Evolutionary conservation across 768 basidiomycete genomes (phyloP).

Genomic region (Boletus eberwhitei): DNA sequence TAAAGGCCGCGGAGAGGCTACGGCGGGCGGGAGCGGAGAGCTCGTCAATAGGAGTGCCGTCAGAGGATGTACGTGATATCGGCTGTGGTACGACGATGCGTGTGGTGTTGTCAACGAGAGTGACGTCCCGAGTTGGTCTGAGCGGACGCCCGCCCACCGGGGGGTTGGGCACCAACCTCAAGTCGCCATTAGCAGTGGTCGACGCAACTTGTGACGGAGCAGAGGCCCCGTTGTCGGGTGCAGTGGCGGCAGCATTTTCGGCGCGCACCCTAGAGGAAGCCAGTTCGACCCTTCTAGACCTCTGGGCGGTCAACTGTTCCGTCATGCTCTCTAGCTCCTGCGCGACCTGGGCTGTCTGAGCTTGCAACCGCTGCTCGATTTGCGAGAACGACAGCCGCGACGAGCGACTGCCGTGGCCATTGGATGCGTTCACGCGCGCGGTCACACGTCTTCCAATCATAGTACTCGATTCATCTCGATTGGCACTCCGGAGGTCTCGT

Average conservation of each 20-base stretch:
- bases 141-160: slow-evolving; percentile 12
- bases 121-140: slow-evolving; percentile 15
- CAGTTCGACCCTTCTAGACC: slow-evolving; percentile 23
- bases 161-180: slow-evolving; percentile 2
- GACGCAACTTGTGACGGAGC: not conserved
- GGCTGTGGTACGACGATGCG: slow-evolving; percentile 18
- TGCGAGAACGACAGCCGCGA: slow-evolving; percentile 21
- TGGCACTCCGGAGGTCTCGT: slow-evolving; percentile 18
- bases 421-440: slow-evolving; percentile 25
- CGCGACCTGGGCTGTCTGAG: slow-evolving; percentile 31
- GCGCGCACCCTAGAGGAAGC: slow-evolving; percentile 13
- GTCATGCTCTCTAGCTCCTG: slow-evolving; percentile 33
- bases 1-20: slow-evolving; percentile 20
- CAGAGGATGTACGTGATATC: slow-evolving; percentile 26
- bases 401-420: slow-evolving; percentile 16
- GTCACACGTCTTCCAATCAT: slow-evolving; percentile 36
- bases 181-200: not conserved
- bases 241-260: not conserved
- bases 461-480: slow-evolving; percentile 30
- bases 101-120: slow-evolving; percentile 17
- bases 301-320: slow-evolving; percentile 20
- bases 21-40: slow-evolving; percentile 11
- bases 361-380: slow-evolving; percentile 29
- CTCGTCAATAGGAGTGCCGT: slow-evolving; percentile 20
- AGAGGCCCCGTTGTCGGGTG: not conserved